Evolutionary conservation across 352 stramenopile genomes (phyloP), one percentile per base, ranked within the genome.

Genomic region (Phytophthora sp.): DNA sequence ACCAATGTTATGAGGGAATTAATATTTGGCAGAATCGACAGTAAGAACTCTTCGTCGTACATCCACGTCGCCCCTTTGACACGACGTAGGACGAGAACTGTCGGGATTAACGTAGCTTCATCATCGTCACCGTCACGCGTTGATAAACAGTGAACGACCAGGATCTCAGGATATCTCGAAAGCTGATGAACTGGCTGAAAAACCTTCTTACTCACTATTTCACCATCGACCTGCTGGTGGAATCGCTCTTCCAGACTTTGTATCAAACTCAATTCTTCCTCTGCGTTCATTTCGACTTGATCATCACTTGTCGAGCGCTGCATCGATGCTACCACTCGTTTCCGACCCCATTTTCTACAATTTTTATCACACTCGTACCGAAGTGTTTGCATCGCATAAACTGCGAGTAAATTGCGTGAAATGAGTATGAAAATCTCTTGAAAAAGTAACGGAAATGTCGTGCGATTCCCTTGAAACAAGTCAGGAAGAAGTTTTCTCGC

Each of bases 391-490:
- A 89, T 50, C 5, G 84, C 70, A 7, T 80, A 59, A 1, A 71
- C 80, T 5, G 79, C 66, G 1, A 78, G 47, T 7, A 93, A 29
- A n/a, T n/a, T 90, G 9, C 24, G 47, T 0, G 81, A 61, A 20
- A 94, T 58, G 4, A 69, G 45, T 1, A 44, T 9, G 8, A 88
- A 36, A 33, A 92, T 26, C 0, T 64, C 66, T 15, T 55, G 26
- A 49, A 89, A 88, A 1, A 89, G 24, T 12, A 59, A 4, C 0
- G 24, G 29, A 11, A 90, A 76, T 0, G 80, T 88, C 15, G 70
- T 83, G 13, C 47, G 57, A 58, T 91, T 93, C n/a, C 86, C 86
- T 33, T 68, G 54, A 47, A 94, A 93, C 6, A 91, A 57, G 7
- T 52, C 69, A 0, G 69, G 47, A 0, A 92, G 42, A 9, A 33